A percentile compares a stretch with the other conserved stretches of the same genome.
Evolutionary conservation across 2,329 filamentous ascomycete genomes (phyloP).

Genomic region (Claviceps monticola): DNA sequence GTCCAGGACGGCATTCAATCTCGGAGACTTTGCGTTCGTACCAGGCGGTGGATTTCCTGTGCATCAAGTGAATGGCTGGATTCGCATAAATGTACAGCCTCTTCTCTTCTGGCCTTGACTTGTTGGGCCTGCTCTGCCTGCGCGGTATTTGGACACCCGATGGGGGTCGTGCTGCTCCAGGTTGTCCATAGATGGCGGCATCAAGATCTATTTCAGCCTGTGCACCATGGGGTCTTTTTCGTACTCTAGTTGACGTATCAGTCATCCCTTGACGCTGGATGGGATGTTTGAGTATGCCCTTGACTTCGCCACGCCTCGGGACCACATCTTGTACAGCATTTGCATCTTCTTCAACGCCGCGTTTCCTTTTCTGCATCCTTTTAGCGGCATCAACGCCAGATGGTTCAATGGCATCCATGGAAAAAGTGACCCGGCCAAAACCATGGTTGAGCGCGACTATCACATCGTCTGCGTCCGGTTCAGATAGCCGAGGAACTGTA

Average conservation of each 20-base stretch:
- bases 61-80: constrained; percentile 34
- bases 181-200: constrained; percentile 24
- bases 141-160: constrained; percentile 7
- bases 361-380: neutral
- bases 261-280: no score
- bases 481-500: neutral
- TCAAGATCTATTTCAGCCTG: constrained; percentile 20
- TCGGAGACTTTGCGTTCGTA: constrained; percentile 32
- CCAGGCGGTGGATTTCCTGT: constrained; percentile 31
- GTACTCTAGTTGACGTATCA: neutral
- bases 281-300: neutral
- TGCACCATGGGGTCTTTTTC: neutral
- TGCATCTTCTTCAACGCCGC: neutral
- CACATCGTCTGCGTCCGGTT: neutral
- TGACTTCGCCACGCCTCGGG: neutral
- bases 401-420: neutral
- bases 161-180: constrained; percentile 12
- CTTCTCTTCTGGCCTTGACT: constrained; percentile 12
- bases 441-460: neutral
- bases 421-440: neutral
- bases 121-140: neutral
- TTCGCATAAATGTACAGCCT: constrained; percentile 33
- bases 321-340: neutral
- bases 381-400: neutral
- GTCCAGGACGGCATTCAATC: constrained; percentile 31